Evolutionary conservation across 768 basidiomycete species (phyloP).

Genomic region (Leucocoprinus sp.): DNA sequence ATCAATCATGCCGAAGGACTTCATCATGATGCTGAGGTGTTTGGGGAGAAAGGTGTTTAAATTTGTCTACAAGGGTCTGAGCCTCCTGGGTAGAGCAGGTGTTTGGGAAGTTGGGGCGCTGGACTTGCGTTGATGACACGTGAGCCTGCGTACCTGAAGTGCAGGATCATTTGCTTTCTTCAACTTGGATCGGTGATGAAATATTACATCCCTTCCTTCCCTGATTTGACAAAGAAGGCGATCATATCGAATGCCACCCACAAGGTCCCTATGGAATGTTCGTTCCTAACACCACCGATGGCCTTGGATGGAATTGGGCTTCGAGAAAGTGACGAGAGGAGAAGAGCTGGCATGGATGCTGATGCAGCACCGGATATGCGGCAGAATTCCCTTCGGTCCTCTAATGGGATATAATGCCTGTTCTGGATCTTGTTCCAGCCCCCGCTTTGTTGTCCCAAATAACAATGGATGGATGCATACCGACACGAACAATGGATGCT

Average conservation of each 20-base stretch:
- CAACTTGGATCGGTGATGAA: constrained; percentile 6
- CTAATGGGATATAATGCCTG: constrained; percentile 16
- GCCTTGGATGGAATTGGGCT: constrained; percentile 18
- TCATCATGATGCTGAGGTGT: constrained; percentile 20
- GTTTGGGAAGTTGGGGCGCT: constrained; percentile 21
- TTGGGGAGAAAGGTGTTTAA: constrained; percentile 18
- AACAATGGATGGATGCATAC: constrained; percentile 4
- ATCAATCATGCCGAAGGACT: constrained; percentile 22
- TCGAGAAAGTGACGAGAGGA: constrained; percentile 21
- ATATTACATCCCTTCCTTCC: constrained; percentile 15
- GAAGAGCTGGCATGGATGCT: constrained; percentile 19
- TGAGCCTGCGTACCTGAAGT: constrained; percentile 24
- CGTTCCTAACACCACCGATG: constrained; percentile 27
- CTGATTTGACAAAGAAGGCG: constrained; percentile 19
- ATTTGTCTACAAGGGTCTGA: constrained; percentile 24
- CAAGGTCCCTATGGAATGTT: constrained; percentile 20
- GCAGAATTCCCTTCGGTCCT: constrained; percentile 7
- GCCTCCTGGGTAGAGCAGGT: constrained; percentile 26
- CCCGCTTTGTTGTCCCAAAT: background rate
- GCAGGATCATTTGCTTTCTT: constrained; percentile 5
- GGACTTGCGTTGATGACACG: constrained; percentile 19
- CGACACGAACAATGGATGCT: constrained; percentile 2
- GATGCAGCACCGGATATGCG: constrained; percentile 18
- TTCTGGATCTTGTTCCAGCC: constrained; percentile 12
- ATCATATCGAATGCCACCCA: constrained; percentile 20